Base-by-base conservation (phyloP, 2,329 filamentous ascomycete species). In the Penicillium sp. region DNA sequence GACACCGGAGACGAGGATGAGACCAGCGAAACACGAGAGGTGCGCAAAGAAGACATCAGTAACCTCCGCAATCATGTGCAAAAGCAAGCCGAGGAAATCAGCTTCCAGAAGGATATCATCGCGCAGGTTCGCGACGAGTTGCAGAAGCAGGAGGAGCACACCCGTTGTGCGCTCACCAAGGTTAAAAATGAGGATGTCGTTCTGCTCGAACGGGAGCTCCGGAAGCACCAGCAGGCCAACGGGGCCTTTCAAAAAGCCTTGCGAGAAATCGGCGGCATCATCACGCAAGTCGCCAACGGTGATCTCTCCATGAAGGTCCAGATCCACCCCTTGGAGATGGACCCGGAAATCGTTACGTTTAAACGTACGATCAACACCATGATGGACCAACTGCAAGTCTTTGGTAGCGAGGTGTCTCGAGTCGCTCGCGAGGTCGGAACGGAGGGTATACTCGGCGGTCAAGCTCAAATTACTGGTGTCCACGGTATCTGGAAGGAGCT, bases 281-380 rank as follows among this genome's bases (percentile, higher is more conserved):
- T 63, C 28, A 58, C 58, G 28, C 46, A 63, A 36, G 45, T 62
- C 9, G 40, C 60, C 21, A 33, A 51, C 44, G 54, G 54, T 14
- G 54, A 54, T 28, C 36, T 57, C 13, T 57, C 54, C 3, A 46
- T 54, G 16, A 43, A 51, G n/a, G 51, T 47, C 4, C 46, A 47
- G 2, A 51, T 54, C 45, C 51, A 57, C 28, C 54, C 54, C 8
- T 47, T 57, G 16, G 54, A 57, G 47, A 57, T 57, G 39, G 54
- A 51, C n/a, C 43, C 54, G 24, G 54, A 57, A 16, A 97, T 97
- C 69, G 93, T 92, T 23, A 92, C 91, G 7, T 97, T 97, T 81
- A 97, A 97, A 78, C 87, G 91, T 67, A 97, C 93, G 59, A 97
- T 97, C 79, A 97, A 97, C 74, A 95, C 90, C 64, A 97, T 97